phyloP scores from a whole-genome alignment of 1,284 basidiomycete genomes.

The Phlebopus sp. region DNA sequence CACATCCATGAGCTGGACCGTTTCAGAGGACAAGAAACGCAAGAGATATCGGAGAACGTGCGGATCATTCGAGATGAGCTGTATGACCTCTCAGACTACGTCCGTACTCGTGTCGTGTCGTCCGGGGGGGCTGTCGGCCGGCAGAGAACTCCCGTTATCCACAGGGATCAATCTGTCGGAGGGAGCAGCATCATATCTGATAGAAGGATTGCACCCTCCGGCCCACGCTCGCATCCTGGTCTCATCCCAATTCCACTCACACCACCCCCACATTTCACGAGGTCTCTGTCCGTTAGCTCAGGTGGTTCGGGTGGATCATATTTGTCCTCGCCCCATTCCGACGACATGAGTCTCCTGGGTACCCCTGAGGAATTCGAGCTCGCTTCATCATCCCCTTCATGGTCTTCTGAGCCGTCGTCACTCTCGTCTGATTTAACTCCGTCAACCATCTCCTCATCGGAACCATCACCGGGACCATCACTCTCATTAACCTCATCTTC shows the following conservation, averaged over 20 bases:
- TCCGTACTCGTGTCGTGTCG: slow-evolving; percentile 25
- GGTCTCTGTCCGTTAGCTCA: slow-evolving; percentile 48
- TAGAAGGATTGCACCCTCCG: slow-evolving; percentile 24
- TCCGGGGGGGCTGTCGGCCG: slow-evolving; percentile 15
- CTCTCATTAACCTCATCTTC: slow-evolving; percentile 33
- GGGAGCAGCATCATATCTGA: slow-evolving; percentile 27
- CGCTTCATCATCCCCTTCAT: slow-evolving; percentile 25
- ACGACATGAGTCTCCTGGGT: slow-evolving; percentile 51
- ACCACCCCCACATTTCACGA: slow-evolving; percentile 35
- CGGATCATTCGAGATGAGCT: slow-evolving; percentile 62
- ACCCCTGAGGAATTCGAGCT: slow-evolving; percentile 30
- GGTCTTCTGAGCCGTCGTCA: slow-evolving; percentile 32
- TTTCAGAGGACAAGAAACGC: slow-evolving; percentile 54
- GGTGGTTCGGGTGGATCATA: slow-evolving; percentile 55
- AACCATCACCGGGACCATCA: slow-evolving; percentile 30
- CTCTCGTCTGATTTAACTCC: slow-evolving; percentile 32
- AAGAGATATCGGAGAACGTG: slow-evolving; percentile 59
- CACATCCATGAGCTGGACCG: slow-evolving; percentile 63
- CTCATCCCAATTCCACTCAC: slow-evolving; percentile 31
- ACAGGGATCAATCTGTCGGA: slow-evolving; percentile 43
- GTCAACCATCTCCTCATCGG: slow-evolving; percentile 33
- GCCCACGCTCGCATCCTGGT: slow-evolving; percentile 24
- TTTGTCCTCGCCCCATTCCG: slow-evolving; percentile 73
- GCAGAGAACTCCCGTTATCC: slow-evolving; percentile 28
- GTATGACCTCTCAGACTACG: slow-evolving; percentile 49